A percentile compares a stretch with the other conserved stretches of the same genome.
Evolutionary conservation across 495 filamentous ascomycete genomes (phyloP).

Genomic region (Penicillium daleae): DNA sequence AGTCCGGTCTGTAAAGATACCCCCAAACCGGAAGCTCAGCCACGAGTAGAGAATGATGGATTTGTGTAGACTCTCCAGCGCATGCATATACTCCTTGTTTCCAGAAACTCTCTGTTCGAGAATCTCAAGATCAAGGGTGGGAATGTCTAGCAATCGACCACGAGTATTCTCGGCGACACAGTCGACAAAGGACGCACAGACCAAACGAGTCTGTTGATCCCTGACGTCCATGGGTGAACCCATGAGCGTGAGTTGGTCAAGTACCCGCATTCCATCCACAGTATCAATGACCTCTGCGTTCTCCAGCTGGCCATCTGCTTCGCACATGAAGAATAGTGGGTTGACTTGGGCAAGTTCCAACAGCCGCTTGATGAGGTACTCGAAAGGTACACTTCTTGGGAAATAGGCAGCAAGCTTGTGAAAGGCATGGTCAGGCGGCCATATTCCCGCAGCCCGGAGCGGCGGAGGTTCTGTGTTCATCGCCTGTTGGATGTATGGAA

Average conservation of each 20-base stretch:
- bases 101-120: slow-evolving; percentile 57
- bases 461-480: slow-evolving; percentile 66
- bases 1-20: slow-evolving; percentile 76
- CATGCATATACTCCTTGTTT: slow-evolving; percentile 57
- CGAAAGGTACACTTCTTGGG: slow-evolving; percentile 73
- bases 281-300: slow-evolving; percentile 72
- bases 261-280: slow-evolving; percentile 62
- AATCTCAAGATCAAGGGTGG: slow-evolving; percentile 64
- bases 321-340: slow-evolving; percentile 74
- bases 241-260: slow-evolving; percentile 76
- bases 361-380: slow-evolving; percentile 73
- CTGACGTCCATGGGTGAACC: slow-evolving; percentile 60
- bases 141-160: slow-evolving; percentile 69
- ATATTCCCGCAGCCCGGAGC: slow-evolving; percentile 72
- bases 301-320: slow-evolving; percentile 56
- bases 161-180: slow-evolving; percentile 66
- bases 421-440: slow-evolving; percentile 67
- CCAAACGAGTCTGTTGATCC: slow-evolving; percentile 26
- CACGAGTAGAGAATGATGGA: slow-evolving; percentile 83
- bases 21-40: slow-evolving; percentile 73
- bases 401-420: slow-evolving; percentile 78
- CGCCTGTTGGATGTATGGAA: slow-evolving; percentile 60
- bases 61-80: slow-evolving; percentile 79
- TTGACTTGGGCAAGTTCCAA: slow-evolving; percentile 64
- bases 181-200: slow-evolving; percentile 62